Evolutionary conservation across 108 stramenopile genomes (phyloP).

Genomic region (Mediolabrus comicus): DNA sequence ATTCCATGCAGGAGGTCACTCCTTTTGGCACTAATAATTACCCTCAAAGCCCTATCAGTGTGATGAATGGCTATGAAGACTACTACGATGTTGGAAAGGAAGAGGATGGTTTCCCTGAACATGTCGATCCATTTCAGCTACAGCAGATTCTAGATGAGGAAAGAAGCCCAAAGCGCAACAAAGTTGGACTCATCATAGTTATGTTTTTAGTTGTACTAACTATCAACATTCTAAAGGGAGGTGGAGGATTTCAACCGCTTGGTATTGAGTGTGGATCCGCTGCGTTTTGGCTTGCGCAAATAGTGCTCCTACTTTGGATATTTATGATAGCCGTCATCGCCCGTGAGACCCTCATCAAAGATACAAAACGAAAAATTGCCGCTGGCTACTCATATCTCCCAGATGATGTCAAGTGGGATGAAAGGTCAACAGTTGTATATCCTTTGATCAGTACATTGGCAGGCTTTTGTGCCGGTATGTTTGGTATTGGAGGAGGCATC

Average conservation of each 20-base stretch:
- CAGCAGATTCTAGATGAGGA: constrained; percentile 62
- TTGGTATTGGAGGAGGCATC: constrained; percentile 92
- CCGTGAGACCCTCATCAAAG: constrained; percentile 49
- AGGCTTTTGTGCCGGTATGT: constrained; percentile 96
- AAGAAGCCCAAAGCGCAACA: constrained; percentile 32
- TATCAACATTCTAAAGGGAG: constrained; percentile 83
- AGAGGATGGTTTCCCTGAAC: constrained; percentile 14
- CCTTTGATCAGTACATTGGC: constrained; percentile 89
- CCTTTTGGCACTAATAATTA: not conserved
- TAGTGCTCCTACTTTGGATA: constrained; percentile 76
- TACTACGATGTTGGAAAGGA: not conserved
- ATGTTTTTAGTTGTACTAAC: constrained; percentile 81
- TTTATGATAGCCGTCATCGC: constrained; percentile 58
- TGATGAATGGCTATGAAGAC: constrained; percentile 15
- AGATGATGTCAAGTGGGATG: constrained; percentile 92
- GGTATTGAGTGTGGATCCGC: constrained; percentile 85
- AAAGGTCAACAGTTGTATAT: constrained; percentile 80
- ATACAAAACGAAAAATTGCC: constrained; percentile 41
- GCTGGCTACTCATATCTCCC: constrained; percentile 55
- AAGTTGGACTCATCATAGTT: constrained; percentile 63
- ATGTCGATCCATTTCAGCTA: constrained; percentile 29
- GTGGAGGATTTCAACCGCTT: constrained; percentile 77
- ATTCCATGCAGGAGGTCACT: constrained; percentile 1
- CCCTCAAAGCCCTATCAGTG: constrained; percentile 2
- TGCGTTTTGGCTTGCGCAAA: constrained; percentile 80